Percentiles rank a stretch among this genome's conserved stretches.
Evolutionary conservation across 2,329 filamentous ascomycete species (phyloP).

Genomic region (Pseudocercospora musae): DNA sequence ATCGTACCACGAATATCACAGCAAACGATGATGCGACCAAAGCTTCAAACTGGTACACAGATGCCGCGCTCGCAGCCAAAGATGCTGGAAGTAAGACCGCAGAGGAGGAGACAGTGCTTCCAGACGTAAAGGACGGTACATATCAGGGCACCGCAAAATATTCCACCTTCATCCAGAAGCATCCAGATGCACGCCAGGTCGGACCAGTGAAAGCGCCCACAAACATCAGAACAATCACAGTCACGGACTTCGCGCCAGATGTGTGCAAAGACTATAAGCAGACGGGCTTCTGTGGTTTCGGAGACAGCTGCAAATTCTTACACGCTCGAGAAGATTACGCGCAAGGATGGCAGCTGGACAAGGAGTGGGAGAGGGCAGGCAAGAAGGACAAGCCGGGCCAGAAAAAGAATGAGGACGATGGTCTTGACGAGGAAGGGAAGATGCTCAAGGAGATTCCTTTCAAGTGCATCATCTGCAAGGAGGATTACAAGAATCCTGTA

Average conservation of each 20-base stretch:
- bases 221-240: constrained; percentile 85
- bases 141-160: constrained; percentile 75
- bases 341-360: constrained; percentile 92
- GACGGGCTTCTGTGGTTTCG: constrained; percentile 70
- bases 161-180: constrained; percentile 73
- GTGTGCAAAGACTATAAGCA: constrained; percentile 94
- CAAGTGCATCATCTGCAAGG: constrained; percentile 80
- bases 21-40: constrained; percentile 85
- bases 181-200: constrained; percentile 68
- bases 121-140: constrained; percentile 61
- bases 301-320: constrained; percentile 78
- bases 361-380: constrained; percentile 84
- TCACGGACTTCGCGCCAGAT: constrained; percentile 87
- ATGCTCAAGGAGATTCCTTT: constrained; percentile 83
- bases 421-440: constrained; percentile 62
- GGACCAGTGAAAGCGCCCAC: constrained; percentile 85
- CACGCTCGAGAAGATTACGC: constrained; percentile 77
- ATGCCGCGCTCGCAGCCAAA: constrained; percentile 48
- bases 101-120: constrained; percentile 42
- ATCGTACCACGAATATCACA: constrained; percentile 61
- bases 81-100: constrained; percentile 13
- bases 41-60: constrained; percentile 83
- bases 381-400: constrained; percentile 60
- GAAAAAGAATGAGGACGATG: constrained; percentile 53
- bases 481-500: constrained; percentile 73